Evolutionary conservation across 2,329 filamentous ascomycete species (phyloP).

Genomic region (Periconia macrospinosa): DNA sequence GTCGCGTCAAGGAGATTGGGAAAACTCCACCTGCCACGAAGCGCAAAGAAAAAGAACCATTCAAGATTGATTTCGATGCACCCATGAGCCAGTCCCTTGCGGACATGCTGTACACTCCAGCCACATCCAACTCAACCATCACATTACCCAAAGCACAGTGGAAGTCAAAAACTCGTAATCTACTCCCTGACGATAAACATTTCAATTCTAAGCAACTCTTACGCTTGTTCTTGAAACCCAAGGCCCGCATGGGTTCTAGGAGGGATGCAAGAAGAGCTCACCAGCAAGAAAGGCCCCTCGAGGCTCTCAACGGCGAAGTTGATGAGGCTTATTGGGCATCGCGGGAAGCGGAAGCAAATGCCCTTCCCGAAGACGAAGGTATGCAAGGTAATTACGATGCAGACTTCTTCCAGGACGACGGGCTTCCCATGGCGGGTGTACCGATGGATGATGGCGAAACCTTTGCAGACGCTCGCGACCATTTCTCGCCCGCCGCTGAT

Average conservation of each 20-base stretch:
- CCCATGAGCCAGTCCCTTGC: slow-evolving; percentile 71
- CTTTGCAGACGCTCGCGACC: slow-evolving; percentile 79
- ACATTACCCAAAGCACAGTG: slow-evolving; percentile 90
- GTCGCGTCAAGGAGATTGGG: slow-evolving; percentile 76
- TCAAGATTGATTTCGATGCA: slow-evolving; percentile 86
- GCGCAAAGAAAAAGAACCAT: slow-evolving; percentile 94
- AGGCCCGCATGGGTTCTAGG: slow-evolving; percentile 75
- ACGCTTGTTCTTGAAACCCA: slow-evolving; percentile 91
- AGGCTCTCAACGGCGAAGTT: slow-evolving; percentile 73
- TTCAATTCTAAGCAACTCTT: slow-evolving; percentile 93
- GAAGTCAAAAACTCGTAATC: slow-evolving; percentile 89
- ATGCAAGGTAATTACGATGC: slow-evolving; percentile 85
- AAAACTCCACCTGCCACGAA: slow-evolving; percentile 64
- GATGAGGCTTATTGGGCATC: slow-evolving; percentile 96
- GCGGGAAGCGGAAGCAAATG: slow-evolving; percentile 34
- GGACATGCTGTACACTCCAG: slow-evolving; percentile 79
- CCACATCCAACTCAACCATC: slow-evolving; percentile 78
- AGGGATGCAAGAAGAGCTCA: slow-evolving; percentile 46
- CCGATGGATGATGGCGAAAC: slow-evolving; percentile 68
- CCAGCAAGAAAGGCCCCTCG: slow-evolving; percentile 36
- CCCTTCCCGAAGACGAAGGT: slow-evolving; percentile 55
- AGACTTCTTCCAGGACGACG: slow-evolving; percentile 95
- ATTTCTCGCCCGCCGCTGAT: slow-evolving; percentile 70
- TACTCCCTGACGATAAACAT: slow-evolving; percentile 96
- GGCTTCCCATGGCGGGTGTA: slow-evolving; percentile 67